Conservation (phyloP, 2,329 filamentous ascomycete species). For the Trichoderma sp. region DNA sequence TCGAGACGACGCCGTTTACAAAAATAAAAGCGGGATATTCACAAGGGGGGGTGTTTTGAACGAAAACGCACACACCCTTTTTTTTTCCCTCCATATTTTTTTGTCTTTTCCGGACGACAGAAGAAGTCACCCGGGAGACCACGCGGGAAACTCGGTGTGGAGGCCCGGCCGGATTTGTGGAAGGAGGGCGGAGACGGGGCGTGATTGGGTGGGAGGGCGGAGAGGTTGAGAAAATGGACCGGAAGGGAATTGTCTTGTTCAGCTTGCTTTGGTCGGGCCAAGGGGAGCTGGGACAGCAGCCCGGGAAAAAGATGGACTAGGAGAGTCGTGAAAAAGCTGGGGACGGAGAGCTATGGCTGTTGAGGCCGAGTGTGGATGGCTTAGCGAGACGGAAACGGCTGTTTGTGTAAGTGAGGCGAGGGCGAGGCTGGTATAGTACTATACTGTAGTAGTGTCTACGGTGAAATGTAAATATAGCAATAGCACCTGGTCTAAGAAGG, state of each 20-base stretch:
- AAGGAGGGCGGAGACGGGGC: not conserved
- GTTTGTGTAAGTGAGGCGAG: not conserved
- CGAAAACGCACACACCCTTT: not conserved
- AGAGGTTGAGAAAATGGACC: constrained; percentile 12
- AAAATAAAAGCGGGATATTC: not conserved
- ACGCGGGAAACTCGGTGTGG: constrained; percentile 15
- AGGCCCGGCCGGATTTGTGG: not conserved
- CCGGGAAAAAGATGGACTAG: not conserved
- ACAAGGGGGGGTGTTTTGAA: not conserved
- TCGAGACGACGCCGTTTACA: not conserved
- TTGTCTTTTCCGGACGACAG: not conserved
- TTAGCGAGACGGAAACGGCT: not conserved
- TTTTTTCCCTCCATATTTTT: not conserved
- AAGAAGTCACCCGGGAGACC: constrained; percentile 10
- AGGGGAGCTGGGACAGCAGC: not conserved
- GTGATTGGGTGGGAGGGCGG: constrained; percentile 1
- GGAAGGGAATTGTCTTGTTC: not conserved
- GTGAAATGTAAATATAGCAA: not conserved
- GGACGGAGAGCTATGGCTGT: not conserved
- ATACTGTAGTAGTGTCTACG: too few relatives aligned
- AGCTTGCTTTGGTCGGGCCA: not conserved
- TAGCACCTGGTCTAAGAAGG: not conserved
- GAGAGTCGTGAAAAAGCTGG: not conserved
- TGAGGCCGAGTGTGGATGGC: not conserved
- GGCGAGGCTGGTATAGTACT: not conserved